Evolutionary conservation across 1,284 basidiomycete genomes (phyloP), one percentile per base, ranked within the genome.

Genomic region (Pseudozyma thailandica): DNA sequence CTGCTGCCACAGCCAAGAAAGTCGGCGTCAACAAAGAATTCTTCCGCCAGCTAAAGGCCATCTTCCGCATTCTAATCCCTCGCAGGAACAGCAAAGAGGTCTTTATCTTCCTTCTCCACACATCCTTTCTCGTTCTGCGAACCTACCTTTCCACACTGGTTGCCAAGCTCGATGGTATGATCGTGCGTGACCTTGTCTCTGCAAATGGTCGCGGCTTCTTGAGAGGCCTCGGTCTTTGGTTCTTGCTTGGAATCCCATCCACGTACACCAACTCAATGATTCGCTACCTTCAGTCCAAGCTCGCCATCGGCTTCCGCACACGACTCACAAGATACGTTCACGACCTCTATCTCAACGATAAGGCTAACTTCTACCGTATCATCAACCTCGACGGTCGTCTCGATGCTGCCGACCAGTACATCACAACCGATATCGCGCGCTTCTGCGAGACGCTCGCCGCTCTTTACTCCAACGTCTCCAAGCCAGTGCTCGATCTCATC

Each of bases 261-360:
- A 94, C 93, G 18, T 95, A 94, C 81, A 98, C 94, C 0, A 98
- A 98, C 82, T 90, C 92, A 1, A 94, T 98, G 92, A 92, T 96
- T 61, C 90, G 91, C 20, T 92, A 92, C 82, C 86, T 98, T 0
- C 94, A 98, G 84, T 89, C 90, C n/a, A 92, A 92, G 72, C 87
- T 98, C 2, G 89, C 93, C 0, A 87, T 96, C 13, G 87, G 89
- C 6, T 88, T 97, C 79, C 87, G 94, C 42, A 94, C 92, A 0
- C 89, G 92, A 9, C 86, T 98, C 30, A 94, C 93, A 0, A 89
- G 93, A 39, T 97, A 97, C 83, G 90, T 92, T 0, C 91, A 95
- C 80, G 94, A 97, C 79, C 87, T 98, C 10, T 98, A 98, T 83
- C 73, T 82, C 46, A 61, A 64, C 74, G 79, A 85, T 49, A 84